Percentiles rank a stretch among this genome's conserved stretches.
Evolutionary conservation across 164 flowering plant genomes (phyloP).

Genomic region (Cinnamomum micranthum): DNA sequence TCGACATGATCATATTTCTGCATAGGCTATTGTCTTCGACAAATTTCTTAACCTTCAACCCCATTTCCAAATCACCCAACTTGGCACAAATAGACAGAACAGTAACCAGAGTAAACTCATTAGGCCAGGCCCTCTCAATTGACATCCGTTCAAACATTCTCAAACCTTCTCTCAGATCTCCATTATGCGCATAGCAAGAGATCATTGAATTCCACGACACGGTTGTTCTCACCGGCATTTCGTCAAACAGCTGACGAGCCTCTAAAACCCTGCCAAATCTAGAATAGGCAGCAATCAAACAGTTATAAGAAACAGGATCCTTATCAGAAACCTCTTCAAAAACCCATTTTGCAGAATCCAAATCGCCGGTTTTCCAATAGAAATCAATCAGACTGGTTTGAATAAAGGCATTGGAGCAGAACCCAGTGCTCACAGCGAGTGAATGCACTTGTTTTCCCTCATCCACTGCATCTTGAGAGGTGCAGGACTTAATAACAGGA

Average conservation of each 20-base stretch:
- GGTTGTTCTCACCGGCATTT: conserved; percentile 33
- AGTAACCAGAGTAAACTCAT: conserved; percentile 41
- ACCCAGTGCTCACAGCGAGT: conserved; percentile 28
- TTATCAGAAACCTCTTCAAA: conserved; percentile 38
- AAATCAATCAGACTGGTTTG: conserved; percentile 42
- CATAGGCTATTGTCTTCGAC: conserved; percentile 30
- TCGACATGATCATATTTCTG: conserved; percentile 31
- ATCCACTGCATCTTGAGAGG: conserved; percentile 14
- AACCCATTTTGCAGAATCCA: conserved; percentile 29
- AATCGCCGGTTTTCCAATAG: conserved; percentile 33
- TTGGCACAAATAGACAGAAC: conserved; percentile 44
- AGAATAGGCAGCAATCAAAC: conserved; percentile 46
- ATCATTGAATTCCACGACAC: conserved; percentile 56
- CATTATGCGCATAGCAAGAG: conserved; percentile 42
- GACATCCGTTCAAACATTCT: conserved; percentile 36
- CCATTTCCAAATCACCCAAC: conserved; percentile 40
- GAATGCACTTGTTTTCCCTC: conserved; percentile 44
- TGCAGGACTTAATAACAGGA: conserved; percentile 36
- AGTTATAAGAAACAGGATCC: conserved; percentile 39
- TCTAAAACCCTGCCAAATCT: conserved; percentile 31
- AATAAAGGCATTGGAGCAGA: conserved; percentile 26
- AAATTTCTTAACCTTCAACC: conserved; percentile 32
- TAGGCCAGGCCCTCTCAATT: conserved; percentile 25
- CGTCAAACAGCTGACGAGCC: conserved; percentile 37
- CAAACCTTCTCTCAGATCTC: conserved; percentile 30